phyloP scores from a whole-genome alignment of 192 early-diverging fungal species.

The Coemansia sp. region DNA sequence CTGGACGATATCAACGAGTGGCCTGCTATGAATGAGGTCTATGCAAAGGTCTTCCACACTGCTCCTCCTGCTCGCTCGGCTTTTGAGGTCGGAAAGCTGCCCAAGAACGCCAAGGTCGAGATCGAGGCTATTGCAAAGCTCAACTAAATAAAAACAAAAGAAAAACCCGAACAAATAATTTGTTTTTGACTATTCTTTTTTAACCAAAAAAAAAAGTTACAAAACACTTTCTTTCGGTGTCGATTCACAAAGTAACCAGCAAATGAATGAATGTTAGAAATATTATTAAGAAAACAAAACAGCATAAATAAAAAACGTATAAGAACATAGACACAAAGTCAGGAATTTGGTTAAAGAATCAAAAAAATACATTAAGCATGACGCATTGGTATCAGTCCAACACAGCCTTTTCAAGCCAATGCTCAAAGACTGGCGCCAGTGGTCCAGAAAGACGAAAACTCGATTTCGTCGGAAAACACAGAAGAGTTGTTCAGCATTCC shows the following conservation, averaged over 20 bases:
- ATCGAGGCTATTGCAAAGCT: conserved; percentile 87
- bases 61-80: conserved; percentile 72
- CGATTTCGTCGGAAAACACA: conserved; percentile 20
- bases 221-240: too few relatives aligned
- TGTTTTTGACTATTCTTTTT: conserved; percentile 3
- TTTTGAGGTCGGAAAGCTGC: conserved; percentile 91
- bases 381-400: background rate
- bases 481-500: conserved; percentile 28
- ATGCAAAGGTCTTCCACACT: conserved; percentile 71
- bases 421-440: conserved; percentile 3
- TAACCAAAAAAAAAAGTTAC: background rate
- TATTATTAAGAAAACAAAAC: background rate
- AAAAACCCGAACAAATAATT: background rate
- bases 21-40: conserved; percentile 86
- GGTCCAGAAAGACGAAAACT: conserved; percentile 31
- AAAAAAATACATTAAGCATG: conserved; percentile 2
- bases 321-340: background rate
- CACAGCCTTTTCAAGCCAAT: too few relatives aligned
- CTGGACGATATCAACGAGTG: conserved; percentile 92
- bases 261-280: background rate
- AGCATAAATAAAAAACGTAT: background rate
- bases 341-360: background rate
- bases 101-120: conserved; percentile 88
- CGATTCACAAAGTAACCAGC: too few relatives aligned
- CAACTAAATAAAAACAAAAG: conserved; percentile 19